Percentiles rank a stretch among this genome's conserved stretches.
phyloP scores from a whole-genome alignment of 495 filamentous ascomycete species.

The Aspergillus bridgeri region DNA sequence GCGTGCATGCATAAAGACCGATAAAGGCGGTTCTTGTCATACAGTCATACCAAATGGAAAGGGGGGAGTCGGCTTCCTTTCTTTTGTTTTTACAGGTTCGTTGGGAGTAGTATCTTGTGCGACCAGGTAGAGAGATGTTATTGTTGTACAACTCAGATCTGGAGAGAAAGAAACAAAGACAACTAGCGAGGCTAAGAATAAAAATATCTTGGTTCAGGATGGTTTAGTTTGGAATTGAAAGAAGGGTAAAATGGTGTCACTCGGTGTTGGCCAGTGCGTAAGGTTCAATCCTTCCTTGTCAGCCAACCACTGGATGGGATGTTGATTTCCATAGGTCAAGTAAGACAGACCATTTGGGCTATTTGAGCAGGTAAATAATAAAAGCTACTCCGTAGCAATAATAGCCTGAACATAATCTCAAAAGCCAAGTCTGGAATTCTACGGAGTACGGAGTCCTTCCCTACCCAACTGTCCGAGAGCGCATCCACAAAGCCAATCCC shows the following conservation, averaged over 20 bases:
- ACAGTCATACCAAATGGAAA: background rate
- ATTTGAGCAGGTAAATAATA: background rate
- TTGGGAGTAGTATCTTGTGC: background rate
- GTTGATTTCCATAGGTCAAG: background rate
- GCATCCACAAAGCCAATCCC: background rate
- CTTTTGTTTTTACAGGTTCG: background rate
- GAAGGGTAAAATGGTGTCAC: background rate
- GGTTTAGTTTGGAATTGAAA: too few species aligned
- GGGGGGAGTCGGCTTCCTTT: background rate
- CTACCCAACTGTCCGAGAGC: background rate
- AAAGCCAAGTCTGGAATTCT: background rate
- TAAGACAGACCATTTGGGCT: background rate
- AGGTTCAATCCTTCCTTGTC: conserved; percentile 5
- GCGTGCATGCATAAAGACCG: conserved; percentile 19
- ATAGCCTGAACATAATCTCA: background rate
- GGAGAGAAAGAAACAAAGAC: background rate
- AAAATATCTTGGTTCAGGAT: too few species aligned
- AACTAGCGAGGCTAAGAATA: too few species aligned
- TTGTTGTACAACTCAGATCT: conserved; percentile 7
- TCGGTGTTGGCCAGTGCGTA: conserved; percentile 15
- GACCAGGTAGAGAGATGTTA: background rate
- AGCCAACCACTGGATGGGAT: background rate
- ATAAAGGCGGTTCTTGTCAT: conserved; percentile 5
- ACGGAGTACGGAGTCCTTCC: background rate
- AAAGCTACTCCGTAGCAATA: background rate